A percentile compares a stretch with the other conserved stretches of the same genome.
These are phyloP conservation scores for Petunia hybrid DNA, from an alignment of 305 asterid genomes.

Conservation along the genomic window DNA sequence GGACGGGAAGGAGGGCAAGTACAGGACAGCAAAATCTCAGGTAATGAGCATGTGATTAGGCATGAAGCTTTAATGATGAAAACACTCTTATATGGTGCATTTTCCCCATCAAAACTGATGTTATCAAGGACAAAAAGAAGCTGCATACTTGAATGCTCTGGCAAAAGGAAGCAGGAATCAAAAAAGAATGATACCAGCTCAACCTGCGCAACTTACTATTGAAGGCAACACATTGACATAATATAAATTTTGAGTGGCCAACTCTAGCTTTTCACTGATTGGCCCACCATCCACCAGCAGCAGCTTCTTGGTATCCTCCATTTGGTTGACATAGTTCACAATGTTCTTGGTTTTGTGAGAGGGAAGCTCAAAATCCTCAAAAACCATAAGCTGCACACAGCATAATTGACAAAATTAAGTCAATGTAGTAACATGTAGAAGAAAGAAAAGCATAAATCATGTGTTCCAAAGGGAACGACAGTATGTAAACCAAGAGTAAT, in stretches of 20 bases:
- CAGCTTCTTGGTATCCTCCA: conserved; percentile 79
- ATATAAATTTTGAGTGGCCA: conserved; percentile 87
- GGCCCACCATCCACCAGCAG: conserved; percentile 85
- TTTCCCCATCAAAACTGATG: no score
- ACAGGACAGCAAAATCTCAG: no score
- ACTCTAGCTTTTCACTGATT: conserved; percentile 75
- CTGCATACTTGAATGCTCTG: no score
- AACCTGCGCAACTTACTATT: conserved; percentile 63
- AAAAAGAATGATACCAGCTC: no score
- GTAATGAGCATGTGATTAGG: no score
- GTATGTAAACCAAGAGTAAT: no score
- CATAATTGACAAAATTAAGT: conserved; percentile 18
- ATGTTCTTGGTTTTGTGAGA: conserved; percentile 92
- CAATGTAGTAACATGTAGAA: background rate
- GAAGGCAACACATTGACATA: conserved; percentile 87
- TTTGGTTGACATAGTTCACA: conserved; percentile 66
- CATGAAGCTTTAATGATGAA: no score
- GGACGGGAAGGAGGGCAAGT: no score
- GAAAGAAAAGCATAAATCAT: background rate
- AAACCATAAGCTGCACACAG: conserved; percentile 74
- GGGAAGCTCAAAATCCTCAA: conserved; percentile 86
- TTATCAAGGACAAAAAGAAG: no score
- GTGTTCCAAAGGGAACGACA: no score
- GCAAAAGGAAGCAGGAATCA: no score
- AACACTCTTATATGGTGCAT: no score